Conservation (phyloP, 2,329 filamentous ascomycete genomes). For the Ceratocystis ficicola region DNA sequence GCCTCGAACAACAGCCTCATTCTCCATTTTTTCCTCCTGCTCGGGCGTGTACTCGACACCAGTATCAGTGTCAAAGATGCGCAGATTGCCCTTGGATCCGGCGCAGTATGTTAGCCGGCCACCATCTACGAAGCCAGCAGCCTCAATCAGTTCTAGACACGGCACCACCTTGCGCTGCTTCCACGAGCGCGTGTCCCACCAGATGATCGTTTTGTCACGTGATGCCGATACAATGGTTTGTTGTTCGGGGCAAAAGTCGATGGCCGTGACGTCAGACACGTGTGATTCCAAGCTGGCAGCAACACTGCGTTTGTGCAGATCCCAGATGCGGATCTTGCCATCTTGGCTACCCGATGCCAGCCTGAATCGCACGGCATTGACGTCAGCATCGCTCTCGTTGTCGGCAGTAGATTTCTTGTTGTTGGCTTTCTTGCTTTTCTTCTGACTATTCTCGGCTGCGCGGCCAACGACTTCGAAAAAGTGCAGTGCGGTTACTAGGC, state of each 20-base stretch:
- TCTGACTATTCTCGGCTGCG: slow-evolving; percentile 33
- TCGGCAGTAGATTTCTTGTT: slow-evolving; percentile 24
- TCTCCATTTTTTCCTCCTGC: slow-evolving; percentile 49
- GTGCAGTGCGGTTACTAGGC: slow-evolving; percentile 76
- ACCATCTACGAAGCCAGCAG: slow-evolving; percentile 62
- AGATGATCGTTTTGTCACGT: slow-evolving; percentile 84
- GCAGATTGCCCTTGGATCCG: slow-evolving; percentile 68
- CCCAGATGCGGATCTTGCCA: slow-evolving; percentile 83
- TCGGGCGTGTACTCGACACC: slow-evolving; percentile 70
- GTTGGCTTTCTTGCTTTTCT: slow-evolving; percentile 28
- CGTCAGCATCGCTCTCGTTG: slow-evolving; percentile 29
- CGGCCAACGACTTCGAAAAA: slow-evolving; percentile 67
- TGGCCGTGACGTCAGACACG: slow-evolving; percentile 79
- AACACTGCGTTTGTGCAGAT: slow-evolving; percentile 70
- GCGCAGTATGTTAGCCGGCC: slow-evolving; percentile 69
- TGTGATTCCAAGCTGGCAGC: slow-evolving; percentile 77
- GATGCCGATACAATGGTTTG: slow-evolving; percentile 71
- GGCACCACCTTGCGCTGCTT: slow-evolving; percentile 69
- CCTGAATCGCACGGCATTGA: slow-evolving; percentile 49
- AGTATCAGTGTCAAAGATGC: slow-evolving; percentile 69
- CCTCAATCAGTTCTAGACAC: slow-evolving; percentile 74
- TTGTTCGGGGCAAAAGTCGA: slow-evolving; percentile 68
- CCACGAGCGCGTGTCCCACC: slow-evolving; percentile 84
- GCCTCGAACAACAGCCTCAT: slow-evolving; percentile 58
- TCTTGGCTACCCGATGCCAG: slow-evolving; percentile 89